A percentile compares a stretch with the other conserved stretches of the same genome.
Conservation (phyloP, 306 rosid species). For the Quercus wislizeni region DNA sequence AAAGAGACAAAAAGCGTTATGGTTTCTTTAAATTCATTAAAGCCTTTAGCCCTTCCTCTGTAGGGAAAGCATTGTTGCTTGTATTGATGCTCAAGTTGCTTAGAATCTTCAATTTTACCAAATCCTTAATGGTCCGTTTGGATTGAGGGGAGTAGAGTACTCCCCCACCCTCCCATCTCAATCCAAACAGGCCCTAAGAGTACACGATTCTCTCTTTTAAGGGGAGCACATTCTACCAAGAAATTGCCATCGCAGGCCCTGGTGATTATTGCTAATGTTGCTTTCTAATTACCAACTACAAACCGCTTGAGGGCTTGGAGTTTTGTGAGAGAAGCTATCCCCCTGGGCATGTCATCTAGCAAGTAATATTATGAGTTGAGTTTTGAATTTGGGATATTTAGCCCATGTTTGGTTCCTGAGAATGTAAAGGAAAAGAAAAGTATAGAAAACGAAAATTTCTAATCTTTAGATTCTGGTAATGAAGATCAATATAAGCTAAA, state of each 20-base stretch:
- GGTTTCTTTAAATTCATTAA: not conserved
- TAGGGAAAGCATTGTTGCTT: not conserved
- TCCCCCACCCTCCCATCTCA: too few species aligned
- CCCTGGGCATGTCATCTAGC: slow-evolving; percentile 29
- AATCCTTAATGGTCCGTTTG: not conserved
- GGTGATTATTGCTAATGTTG: not conserved
- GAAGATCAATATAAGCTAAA: too few species aligned
- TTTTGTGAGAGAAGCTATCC: not conserved
- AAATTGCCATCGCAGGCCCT: too few species aligned
- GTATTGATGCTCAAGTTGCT: slow-evolving; percentile 16
- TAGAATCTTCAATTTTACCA: not conserved
- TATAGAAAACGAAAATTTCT: too few species aligned
- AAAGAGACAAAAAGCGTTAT: too few species aligned
- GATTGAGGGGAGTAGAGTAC: too few species aligned
- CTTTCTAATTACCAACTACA: not conserved
- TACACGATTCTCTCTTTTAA: not conserved
- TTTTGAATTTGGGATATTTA: too few species aligned
- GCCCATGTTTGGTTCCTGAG: too few species aligned
- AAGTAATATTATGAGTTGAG: slow-evolving; percentile 24
- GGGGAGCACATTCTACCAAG: too few species aligned
- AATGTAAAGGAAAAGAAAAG: too few species aligned
- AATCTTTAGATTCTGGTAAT: too few species aligned
- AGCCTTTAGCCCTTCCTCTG: not conserved
- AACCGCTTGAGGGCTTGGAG: slow-evolving; percentile 27
- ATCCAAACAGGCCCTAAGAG: too few species aligned